Conservation (phyloP, 1,284 basidiomycete genomes). For the Ganoderma sinense region DNA sequence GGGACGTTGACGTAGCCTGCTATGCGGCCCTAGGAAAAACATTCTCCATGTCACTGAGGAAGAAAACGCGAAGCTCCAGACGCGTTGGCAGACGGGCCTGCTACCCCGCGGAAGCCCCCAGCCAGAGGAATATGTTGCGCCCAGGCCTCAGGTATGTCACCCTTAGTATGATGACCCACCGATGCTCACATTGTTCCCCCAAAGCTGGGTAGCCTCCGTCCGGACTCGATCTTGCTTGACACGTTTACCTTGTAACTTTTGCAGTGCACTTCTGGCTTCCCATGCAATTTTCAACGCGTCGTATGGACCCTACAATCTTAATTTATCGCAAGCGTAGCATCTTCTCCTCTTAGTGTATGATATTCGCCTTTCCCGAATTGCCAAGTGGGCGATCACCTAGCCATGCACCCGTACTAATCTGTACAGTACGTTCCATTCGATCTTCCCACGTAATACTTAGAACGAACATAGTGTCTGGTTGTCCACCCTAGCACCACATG, state of each 20-base stretch:
- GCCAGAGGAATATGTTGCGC: neutral
- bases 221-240: constrained; percentile 8
- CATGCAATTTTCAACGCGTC: neutral
- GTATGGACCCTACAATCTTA: neutral
- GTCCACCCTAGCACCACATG: too few relatives aligned
- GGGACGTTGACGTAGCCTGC: too few relatives aligned
- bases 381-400: neutral
- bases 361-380: neutral
- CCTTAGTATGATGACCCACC: neutral
- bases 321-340: neutral
- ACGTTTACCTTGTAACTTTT: constrained; percentile 15
- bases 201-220: constrained; percentile 25
- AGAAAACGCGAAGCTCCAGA: neutral
- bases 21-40: neutral
- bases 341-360: neutral
- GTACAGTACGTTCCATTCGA: neutral
- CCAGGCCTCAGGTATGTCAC: constrained; percentile 22
- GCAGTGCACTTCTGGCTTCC: too few relatives aligned
- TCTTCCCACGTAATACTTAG: too few relatives aligned
- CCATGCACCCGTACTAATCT: neutral
- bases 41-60: neutral
- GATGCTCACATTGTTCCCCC: neutral
- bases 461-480: too few relatives aligned
- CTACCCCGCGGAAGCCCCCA: neutral
- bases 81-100: neutral